A percentile compares a stretch with the other conserved stretches of the same genome.
These are phyloP conservation scores for Penicillium sp. DNA, from an alignment of 2,329 filamentous ascomycete genomes.

Conservation along the genomic window DNA sequence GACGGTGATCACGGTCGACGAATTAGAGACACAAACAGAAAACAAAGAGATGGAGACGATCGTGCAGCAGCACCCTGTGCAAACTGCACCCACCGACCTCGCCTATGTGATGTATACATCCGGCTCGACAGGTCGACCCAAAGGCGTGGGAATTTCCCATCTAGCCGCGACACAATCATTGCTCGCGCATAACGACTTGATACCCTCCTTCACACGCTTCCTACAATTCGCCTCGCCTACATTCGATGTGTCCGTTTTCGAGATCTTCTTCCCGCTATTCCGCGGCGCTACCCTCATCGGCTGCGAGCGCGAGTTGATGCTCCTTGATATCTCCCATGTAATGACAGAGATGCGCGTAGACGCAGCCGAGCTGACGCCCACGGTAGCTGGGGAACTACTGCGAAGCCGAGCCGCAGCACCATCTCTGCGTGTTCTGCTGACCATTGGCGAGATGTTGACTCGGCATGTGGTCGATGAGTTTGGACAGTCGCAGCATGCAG, in stretches of 20 bases:
- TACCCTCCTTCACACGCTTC: slow-evolving; percentile 76
- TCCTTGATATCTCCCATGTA: slow-evolving; percentile 71
- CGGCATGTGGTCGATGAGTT: slow-evolving; percentile 76
- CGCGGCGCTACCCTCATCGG: slow-evolving; percentile 72
- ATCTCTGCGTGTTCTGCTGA: slow-evolving; percentile 69
- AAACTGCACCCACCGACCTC: slow-evolving; percentile 43
- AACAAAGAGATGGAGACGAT: background rate
- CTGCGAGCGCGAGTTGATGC: slow-evolving; percentile 67
- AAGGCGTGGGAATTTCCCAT: slow-evolving; percentile 84
- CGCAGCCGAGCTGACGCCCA: slow-evolving; percentile 86
- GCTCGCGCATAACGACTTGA: slow-evolving; percentile 75
- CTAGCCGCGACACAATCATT: slow-evolving; percentile 77
- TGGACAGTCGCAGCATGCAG: slow-evolving; percentile 56
- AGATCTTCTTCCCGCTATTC: slow-evolving; percentile 86
- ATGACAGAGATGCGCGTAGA: slow-evolving; percentile 70
- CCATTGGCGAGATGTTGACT: slow-evolving; percentile 92
- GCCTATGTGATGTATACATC: slow-evolving; percentile 96
- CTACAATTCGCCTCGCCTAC: slow-evolving; percentile 91
- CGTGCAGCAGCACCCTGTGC: background rate
- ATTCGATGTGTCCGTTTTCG: slow-evolving; percentile 93
- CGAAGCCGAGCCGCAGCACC: slow-evolving; percentile 68
- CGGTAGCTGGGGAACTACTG: slow-evolving; percentile 77
- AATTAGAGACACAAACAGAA: slow-evolving; percentile 11
- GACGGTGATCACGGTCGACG: slow-evolving; percentile 26
- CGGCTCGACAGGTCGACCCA: slow-evolving; percentile 84